Evolutionary conservation across 257 asterid species (phyloP).

Genomic region (Solanum arcanum): DNA sequence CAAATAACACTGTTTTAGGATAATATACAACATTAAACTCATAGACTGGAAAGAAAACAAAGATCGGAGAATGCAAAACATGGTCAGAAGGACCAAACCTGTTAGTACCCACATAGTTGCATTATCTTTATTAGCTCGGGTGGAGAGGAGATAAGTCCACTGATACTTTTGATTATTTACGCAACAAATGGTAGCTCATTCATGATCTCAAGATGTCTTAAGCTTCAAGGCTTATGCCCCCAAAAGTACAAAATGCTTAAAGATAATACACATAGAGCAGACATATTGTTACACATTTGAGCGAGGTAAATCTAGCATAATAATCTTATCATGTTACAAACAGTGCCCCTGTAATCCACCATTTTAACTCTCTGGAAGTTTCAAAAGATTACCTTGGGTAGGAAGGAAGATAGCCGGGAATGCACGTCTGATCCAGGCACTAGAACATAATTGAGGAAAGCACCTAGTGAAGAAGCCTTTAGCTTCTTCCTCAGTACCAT

Average conservation of each 20-base stretch:
- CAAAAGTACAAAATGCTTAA: background rate
- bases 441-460: constrained; percentile 46
- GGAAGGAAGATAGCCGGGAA: constrained; percentile 42
- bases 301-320: background rate
- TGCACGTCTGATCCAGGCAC: constrained; percentile 68
- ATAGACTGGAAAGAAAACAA: background rate
- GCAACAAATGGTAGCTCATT: background rate
- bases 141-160: background rate
- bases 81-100: background rate
- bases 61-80: background rate
- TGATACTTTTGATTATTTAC: background rate
- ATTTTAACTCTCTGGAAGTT: background rate
- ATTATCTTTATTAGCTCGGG: background rate
- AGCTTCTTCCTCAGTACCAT: constrained; percentile 64
- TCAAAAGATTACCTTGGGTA: constrained; percentile 43
- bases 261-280: background rate
- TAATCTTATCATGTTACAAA: background rate
- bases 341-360: background rate
- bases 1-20: background rate
- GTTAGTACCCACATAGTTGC: background rate
- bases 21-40: background rate
- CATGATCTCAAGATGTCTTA: background rate
- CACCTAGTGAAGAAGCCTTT: constrained; percentile 42
- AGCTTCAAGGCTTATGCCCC: background rate
- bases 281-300: background rate